Evolutionary conservation across 2,329 filamentous ascomycete species (phyloP).

Genomic region (Macrophomina phaseolina): DNA sequence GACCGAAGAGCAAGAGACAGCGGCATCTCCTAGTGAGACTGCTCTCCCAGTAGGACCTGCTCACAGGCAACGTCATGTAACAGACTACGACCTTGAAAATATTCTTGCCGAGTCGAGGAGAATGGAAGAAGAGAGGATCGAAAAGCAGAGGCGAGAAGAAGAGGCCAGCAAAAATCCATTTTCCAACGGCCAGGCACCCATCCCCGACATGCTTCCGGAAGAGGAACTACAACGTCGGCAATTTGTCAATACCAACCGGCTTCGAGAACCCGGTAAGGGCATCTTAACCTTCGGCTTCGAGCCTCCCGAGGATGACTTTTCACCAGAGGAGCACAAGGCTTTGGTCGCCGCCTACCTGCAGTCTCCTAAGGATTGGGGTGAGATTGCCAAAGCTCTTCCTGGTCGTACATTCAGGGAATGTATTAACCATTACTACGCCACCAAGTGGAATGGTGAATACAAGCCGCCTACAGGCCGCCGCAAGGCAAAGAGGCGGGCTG

Average conservation of each 20-base stretch:
- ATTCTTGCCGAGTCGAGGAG: slow-evolving; percentile 63
- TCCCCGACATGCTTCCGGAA: slow-evolving; percentile 71
- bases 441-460: slow-evolving; percentile 75
- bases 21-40: slow-evolving; percentile 45
- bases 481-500: slow-evolving; percentile 19
- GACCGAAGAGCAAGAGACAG: slow-evolving; percentile 42
- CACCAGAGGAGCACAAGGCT: slow-evolving; percentile 68
- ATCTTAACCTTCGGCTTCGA: slow-evolving; percentile 74
- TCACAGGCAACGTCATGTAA: slow-evolving; percentile 60
- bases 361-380: slow-evolving; percentile 79
- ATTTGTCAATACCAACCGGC: slow-evolving; percentile 71
- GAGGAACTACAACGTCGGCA: slow-evolving; percentile 64
- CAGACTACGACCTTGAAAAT: slow-evolving; percentile 74
- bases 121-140: slow-evolving; percentile 72
- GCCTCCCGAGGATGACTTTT: slow-evolving; percentile 77
- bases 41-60: slow-evolving; percentile 50
- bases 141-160: slow-evolving; percentile 61
- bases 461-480: slow-evolving; percentile 54
- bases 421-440: slow-evolving; percentile 86
- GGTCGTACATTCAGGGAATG: slow-evolving; percentile 76
- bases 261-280: slow-evolving; percentile 68
- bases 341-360: slow-evolving; percentile 79
- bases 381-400: slow-evolving; percentile 71
- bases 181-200: slow-evolving; percentile 72
- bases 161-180: slow-evolving; percentile 67